These are phyloP conservation scores for Arthrobotrys entomopaga DNA, from an alignment of 2,329 filamentous ascomycete species.

Conservation along the genomic window DNA sequence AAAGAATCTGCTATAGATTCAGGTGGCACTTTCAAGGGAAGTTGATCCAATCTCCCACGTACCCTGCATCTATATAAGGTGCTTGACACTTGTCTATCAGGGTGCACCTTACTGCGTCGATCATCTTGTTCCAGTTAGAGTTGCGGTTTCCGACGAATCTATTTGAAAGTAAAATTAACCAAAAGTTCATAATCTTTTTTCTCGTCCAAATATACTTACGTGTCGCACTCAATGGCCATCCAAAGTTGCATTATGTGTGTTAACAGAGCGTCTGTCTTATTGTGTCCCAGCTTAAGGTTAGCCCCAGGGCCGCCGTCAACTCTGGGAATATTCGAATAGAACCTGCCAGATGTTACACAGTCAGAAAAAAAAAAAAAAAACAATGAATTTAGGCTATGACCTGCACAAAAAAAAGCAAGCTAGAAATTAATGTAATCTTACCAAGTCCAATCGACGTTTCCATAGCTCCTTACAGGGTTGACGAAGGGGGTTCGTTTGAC, in stretches of 20 bases:
- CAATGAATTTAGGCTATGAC: background rate
- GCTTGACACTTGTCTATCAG: conserved; percentile 47
- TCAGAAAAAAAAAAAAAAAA: conserved; percentile 9
- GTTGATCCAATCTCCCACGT: conserved; percentile 48
- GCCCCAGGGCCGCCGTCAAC: conserved; percentile 41
- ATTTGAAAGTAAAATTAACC: background rate
- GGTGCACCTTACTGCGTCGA: conserved; percentile 46
- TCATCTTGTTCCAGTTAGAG: conserved; percentile 54
- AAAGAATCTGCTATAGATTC: background rate
- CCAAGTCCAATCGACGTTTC: conserved; percentile 50
- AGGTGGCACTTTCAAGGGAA: conserved; percentile 34
- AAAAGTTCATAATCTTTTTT: too few relatives aligned
- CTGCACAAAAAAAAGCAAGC: background rate
- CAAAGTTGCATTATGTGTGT: conserved; percentile 51
- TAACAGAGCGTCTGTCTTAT: conserved; percentile 47
- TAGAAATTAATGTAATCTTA: conserved; percentile 11
- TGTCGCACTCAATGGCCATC: conserved; percentile 53
- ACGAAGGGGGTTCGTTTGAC: conserved; percentile 30
- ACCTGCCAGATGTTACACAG: conserved; percentile 21
- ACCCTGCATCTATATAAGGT: conserved; percentile 49
- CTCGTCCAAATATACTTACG: conserved; percentile 21
- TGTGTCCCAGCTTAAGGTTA: conserved; percentile 36
- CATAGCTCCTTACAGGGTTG: conserved; percentile 37
- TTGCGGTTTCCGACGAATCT: conserved; percentile 52
- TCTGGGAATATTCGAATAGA: conserved; percentile 46